Percentiles rank a stretch among this genome's conserved stretches.
phyloP scores from a whole-genome alignment of 208 protist genomes.

The Leishmania major region DNA sequence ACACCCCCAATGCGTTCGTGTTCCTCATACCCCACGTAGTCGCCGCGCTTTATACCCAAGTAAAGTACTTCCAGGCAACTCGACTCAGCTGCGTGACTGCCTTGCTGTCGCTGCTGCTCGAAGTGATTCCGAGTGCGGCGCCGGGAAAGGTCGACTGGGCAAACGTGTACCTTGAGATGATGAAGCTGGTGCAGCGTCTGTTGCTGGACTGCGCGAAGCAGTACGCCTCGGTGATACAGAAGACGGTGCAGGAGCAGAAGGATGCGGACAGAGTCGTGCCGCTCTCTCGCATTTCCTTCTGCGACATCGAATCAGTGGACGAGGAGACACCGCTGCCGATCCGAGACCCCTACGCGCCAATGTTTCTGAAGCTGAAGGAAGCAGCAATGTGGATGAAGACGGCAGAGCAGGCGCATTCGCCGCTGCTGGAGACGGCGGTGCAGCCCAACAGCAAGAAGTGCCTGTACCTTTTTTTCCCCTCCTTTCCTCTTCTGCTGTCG shows the following conservation, averaged over 20 bases:
- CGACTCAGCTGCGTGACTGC: constrained; percentile 25
- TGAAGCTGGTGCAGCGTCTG: constrained; percentile 32
- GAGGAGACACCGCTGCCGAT: constrained; percentile 29
- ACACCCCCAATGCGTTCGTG: neutral
- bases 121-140: constrained; percentile 5
- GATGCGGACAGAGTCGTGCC: constrained; percentile 17
- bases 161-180: constrained; percentile 17
- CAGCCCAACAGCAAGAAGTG: constrained; percentile 9
- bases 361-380: constrained; percentile 30
- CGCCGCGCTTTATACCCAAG: constrained; percentile 23
- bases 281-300: constrained; percentile 26
- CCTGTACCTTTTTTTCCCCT: constrained; percentile 25
- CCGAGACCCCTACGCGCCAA: constrained; percentile 26
- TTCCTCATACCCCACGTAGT: constrained; percentile 23
- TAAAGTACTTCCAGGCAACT: constrained; percentile 32
- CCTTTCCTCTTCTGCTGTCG: constrained; percentile 16
- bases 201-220: constrained; percentile 29
- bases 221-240: constrained; percentile 31
- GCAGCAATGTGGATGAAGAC: constrained; percentile 23
- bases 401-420: neutral
- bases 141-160: neutral
- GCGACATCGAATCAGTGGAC: constrained; percentile 4
- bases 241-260: constrained; percentile 11
- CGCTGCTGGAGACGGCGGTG: constrained; percentile 1
- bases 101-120: constrained; percentile 23